Conservation (phyloP, 495 filamentous ascomycete species). For the Aspergillus taichungensis region DNA sequence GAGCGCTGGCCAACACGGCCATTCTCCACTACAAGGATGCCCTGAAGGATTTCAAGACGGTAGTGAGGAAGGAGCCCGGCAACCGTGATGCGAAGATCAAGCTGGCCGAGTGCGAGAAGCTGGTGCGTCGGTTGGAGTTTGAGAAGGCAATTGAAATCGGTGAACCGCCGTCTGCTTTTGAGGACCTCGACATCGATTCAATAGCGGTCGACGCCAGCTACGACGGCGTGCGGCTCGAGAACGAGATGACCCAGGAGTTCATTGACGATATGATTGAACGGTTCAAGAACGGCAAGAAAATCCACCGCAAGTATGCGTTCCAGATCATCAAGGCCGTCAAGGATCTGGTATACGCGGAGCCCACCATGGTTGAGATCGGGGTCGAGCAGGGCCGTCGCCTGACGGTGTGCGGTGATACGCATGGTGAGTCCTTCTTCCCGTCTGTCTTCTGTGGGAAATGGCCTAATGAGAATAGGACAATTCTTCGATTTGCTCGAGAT, state of each 20-base stretch:
- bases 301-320: conserved; percentile 95
- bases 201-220: conserved; percentile 77
- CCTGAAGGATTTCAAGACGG: conserved; percentile 84
- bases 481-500: conserved; percentile 96
- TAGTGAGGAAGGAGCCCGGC: conserved; percentile 72
- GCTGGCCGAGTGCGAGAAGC: conserved; percentile 84
- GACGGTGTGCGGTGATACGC: conserved; percentile 96
- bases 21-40: conserved; percentile 83
- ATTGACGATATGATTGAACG: conserved; percentile 92
- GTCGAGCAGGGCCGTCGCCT: conserved; percentile 66
- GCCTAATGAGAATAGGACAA: conserved; percentile 74
- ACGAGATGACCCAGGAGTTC: conserved; percentile 92
- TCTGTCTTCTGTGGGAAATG: conserved; percentile 4
- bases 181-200: conserved; percentile 76
- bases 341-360: conserved; percentile 81
- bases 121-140: conserved; percentile 83
- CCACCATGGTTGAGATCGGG: conserved; percentile 94
- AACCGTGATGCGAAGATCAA: conserved; percentile 90
- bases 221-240: conserved; percentile 70
- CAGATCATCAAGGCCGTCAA: conserved; percentile 87
- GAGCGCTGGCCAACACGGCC: conserved; percentile 82
- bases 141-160: conserved; percentile 89
- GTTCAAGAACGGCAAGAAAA: conserved; percentile 92
- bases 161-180: conserved; percentile 83
- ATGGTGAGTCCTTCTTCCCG: conserved; percentile 50